Percentiles rank a stretch among this genome's conserved stretches.
Evolutionary conservation across 2,329 filamentous ascomycete species (phyloP).

Genomic region (Stachybotrys echinatus): DNA sequence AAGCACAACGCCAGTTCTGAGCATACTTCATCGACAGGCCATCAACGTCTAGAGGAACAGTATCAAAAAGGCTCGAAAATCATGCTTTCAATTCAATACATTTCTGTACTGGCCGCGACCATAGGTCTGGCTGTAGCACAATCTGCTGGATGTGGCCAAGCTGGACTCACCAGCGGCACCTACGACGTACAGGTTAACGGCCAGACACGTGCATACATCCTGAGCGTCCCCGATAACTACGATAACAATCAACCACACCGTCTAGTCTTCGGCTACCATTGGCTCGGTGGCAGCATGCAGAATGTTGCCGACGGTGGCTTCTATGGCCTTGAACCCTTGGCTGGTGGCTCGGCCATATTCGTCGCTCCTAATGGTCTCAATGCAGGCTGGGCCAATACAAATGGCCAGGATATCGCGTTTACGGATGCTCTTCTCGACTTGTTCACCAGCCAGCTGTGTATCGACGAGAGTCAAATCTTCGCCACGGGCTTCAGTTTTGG

Average conservation of each 20-base stretch:
- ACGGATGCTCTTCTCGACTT: conserved; percentile 30
- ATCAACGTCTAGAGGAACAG: too few species aligned
- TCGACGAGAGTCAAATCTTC: conserved; percentile 35
- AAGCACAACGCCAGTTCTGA: too few species aligned
- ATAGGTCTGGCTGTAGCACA: not conserved
- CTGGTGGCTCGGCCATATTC: conserved; percentile 32
- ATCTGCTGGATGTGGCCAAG: not conserved
- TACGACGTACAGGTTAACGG: not conserved
- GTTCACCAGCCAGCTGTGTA: conserved; percentile 32
- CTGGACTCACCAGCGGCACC: not conserved
- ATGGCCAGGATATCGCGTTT: conserved; percentile 35
- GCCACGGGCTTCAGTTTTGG: conserved; percentile 39
- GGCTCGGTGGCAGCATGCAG: conserved; percentile 30
- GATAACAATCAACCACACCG: conserved; percentile 12
- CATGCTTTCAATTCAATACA: too few species aligned
- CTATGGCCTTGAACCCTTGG: conserved; percentile 32
- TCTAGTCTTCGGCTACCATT: conserved; percentile 30
- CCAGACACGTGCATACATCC: conserved; percentile 27
- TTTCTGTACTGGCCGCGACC: too few species aligned
- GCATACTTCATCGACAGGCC: too few species aligned
- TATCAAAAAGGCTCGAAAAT: too few species aligned
- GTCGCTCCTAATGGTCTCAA: conserved; percentile 37
- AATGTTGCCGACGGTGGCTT: conserved; percentile 28
- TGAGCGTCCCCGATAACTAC: conserved; percentile 26
- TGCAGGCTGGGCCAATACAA: conserved; percentile 35